Evolutionary conservation across 2,329 filamentous ascomycete genomes (phyloP), one percentile per base, ranked within the genome.

Genomic region (Septoria petroselini): DNA sequence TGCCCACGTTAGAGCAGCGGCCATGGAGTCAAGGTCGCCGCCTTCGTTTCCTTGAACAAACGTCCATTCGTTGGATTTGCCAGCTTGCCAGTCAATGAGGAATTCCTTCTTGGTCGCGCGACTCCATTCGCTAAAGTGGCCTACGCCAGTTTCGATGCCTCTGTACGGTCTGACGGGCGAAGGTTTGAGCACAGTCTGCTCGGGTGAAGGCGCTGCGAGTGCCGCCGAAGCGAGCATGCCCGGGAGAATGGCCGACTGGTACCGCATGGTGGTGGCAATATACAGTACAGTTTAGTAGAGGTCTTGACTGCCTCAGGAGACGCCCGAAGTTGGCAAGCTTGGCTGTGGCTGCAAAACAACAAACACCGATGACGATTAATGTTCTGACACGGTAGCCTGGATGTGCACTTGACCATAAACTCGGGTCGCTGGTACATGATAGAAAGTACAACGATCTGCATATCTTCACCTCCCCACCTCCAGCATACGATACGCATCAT

Each of bases 401-500:
- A 27, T 27, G 23, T 9, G 9, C 23, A 27, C 23, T 27, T 27
- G 23, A 27, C 5, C 23, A 27, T 9, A 27, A 27, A 27, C 23
- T 27, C 23, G 5, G 9, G 9, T 5, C 23, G 9, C 23, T n/a
- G n/a, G n/a, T n/a, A n/a, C n/a, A n/a, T n/a, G n/a, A n/a, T n/a
- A n/a, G n/a, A n/a, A n/a, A n/a, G n/a, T n/a, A n/a, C n/a, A n/a
- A n/a, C n/a, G n/a, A n/a, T n/a, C n/a, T n/a, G n/a, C n/a, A n/a
- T n/a, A n/a, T n/a, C n/a, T 21, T 70, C 61, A 83, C 57, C 83
- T 79, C 17, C 80, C 55, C 18, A 83, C 75, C 59, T 69, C 67
- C 47, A 83, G 59, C 76, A 81, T 80, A 1, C 69, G 67, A 58
- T 81, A 82, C 2, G 76, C 76, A 57, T 76, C 72, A 55, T 81